Evolutionary conservation across 2,329 filamentous ascomycete genomes (phyloP).

Genomic region (Cladophialophora bantiana): DNA sequence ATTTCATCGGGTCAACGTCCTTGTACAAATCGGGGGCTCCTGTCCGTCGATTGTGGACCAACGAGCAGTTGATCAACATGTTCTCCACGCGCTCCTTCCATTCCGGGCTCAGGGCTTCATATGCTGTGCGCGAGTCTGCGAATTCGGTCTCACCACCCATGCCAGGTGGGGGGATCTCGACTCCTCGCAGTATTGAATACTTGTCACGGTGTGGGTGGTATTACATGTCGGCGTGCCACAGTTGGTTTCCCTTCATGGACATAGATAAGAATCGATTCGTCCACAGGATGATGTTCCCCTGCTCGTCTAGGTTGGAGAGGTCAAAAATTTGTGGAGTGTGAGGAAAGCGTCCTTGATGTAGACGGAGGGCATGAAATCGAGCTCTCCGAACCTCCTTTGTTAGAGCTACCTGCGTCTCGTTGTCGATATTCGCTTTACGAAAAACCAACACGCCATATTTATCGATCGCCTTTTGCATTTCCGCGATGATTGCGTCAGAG

Average conservation of each 20-base stretch:
- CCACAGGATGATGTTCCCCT: background rate
- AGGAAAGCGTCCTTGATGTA: background rate
- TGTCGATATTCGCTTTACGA: slow-evolving; percentile 25
- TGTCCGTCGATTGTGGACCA: slow-evolving; percentile 1
- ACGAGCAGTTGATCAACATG: slow-evolving; percentile 2
- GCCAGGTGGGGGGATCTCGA: slow-evolving; percentile 7
- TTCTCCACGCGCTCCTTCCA: slow-evolving; percentile 11
- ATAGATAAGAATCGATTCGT: background rate
- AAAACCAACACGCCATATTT: slow-evolving; percentile 32
- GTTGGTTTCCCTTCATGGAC: slow-evolving; percentile 6
- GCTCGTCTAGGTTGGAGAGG: slow-evolving; percentile 9
- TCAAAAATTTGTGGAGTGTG: background rate
- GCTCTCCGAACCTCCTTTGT: slow-evolving; percentile 28
- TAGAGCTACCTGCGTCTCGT: slow-evolving; percentile 27
- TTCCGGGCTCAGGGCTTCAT: slow-evolving; percentile 8
- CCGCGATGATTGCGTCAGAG: slow-evolving; percentile 3
- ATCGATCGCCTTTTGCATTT: slow-evolving; percentile 1
- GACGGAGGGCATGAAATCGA: slow-evolving; percentile 13
- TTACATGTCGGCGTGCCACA: slow-evolving; percentile 9
- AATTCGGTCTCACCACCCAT: slow-evolving; percentile 10
- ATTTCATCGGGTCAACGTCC: background rate
- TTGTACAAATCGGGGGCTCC: slow-evolving; percentile 14
- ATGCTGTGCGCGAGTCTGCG: slow-evolving; percentile 13
- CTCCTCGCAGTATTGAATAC: background rate
- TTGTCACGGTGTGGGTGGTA: slow-evolving; percentile 7